Base-by-base conservation (phyloP, 208 protist genomes). In the Trypanosoma melophagium region DNA sequence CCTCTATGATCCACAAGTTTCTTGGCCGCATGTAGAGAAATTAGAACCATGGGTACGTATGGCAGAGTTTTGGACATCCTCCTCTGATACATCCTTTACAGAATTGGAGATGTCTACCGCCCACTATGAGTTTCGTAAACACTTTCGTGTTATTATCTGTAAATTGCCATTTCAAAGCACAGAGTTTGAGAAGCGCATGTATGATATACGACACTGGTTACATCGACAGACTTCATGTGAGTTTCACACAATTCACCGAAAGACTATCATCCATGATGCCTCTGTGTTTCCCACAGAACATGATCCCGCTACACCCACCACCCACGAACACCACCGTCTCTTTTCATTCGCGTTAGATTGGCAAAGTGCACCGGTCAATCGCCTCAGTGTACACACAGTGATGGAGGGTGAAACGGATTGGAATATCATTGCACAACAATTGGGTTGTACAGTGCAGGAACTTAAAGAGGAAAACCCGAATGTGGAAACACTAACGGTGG, bases 261-360 rank as follows among this genome's bases (percentile, higher is more conserved):
- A 79, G 58, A 96, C 93, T 60, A 61, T 94, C 17, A 77, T 96
- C n/a, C 87, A 94, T 69, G 91, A 96, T 76, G 70, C 76, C 45
- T 49, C 84, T 3, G 60, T 89, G 16, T 96, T 93, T 65, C 91
- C 91, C 0, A 89, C 83, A 21, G 84, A 94, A 72, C 88, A 94
- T 65, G 88, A 94, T 62, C 70, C 80, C 1, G 67, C 66, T 14
- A 77, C 65, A 13, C 64, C 64, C 24, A 80, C 88, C 3, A 87
- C 79, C 3, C 88, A 94, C 64, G 86, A 94, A 66, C 85, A 96
- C 65, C 91, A 96, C 69, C 86, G 91, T n/a, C 66, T 94, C 35
- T 94, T 96, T 73, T 94, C 88, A 19, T 96, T 96, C 55, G 91
- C 91, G 10, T 62, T 96, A 14, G 91, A 96, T 61, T 96, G 91